Conservation (phyloP, 2,329 filamentous ascomycete genomes). For the Bipolaris victoriae region DNA sequence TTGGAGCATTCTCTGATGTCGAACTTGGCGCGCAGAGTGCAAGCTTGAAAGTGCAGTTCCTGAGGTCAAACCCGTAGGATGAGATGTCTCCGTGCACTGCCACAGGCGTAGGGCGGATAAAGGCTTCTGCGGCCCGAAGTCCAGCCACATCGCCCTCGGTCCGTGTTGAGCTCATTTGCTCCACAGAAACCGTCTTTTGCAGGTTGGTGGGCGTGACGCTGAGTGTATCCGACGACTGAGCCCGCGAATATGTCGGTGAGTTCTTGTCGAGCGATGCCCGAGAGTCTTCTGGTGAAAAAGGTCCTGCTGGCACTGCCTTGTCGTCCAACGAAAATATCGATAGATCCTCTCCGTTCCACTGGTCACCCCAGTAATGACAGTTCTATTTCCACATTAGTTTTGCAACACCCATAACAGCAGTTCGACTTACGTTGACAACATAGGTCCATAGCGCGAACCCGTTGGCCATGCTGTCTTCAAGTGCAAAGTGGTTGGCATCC, state of each 20-base stretch:
- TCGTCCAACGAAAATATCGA: constrained; percentile 91
- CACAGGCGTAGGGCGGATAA: constrained; percentile 83
- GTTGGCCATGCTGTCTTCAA: constrained; percentile 82
- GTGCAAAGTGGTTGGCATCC: constrained; percentile 93
- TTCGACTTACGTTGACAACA: constrained; percentile 63
- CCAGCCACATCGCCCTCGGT: constrained; percentile 56
- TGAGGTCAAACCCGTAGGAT: constrained; percentile 81
- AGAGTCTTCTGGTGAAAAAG: constrained; percentile 60
- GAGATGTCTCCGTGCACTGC: constrained; percentile 73
- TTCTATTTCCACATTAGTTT: constrained; percentile 61
- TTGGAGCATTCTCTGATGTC: constrained; percentile 70
- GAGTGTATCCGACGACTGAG: constrained; percentile 55
- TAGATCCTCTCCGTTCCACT: constrained; percentile 97
- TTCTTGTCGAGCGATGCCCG: constrained; percentile 57
- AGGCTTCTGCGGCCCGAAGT: constrained; percentile 90
- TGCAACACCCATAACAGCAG: background rate
- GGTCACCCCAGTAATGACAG: constrained; percentile 85
- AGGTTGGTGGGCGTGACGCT: constrained; percentile 76
- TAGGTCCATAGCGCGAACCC: constrained; percentile 94
- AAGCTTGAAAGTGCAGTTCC: constrained; percentile 77
- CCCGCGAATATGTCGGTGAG: constrained; percentile 62
- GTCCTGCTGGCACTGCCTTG: constrained; percentile 60
- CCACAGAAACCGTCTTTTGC: constrained; percentile 71
- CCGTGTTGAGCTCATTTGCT: constrained; percentile 49
- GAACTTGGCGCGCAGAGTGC: constrained; percentile 67